Evolutionary conservation across 2,329 filamentous ascomycete species (phyloP).

Genomic region (Lecanicillium sp.): DNA sequence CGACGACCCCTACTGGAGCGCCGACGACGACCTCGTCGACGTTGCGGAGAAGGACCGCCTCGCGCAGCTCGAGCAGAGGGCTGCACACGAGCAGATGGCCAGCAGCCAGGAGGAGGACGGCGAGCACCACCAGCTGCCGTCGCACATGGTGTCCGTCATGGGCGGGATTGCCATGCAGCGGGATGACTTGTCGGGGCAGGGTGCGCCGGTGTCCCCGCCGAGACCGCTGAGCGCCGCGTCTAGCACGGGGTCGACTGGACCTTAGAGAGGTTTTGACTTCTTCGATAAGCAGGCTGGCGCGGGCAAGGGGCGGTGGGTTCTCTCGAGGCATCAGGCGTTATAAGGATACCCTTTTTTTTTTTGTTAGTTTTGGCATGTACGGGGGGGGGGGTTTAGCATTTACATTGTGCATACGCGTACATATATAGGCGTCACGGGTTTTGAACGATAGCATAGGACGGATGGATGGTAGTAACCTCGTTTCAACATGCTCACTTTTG

Average conservation of each 20-base stretch:
- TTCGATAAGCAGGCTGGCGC: not conserved
- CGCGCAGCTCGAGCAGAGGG: slow-evolving; percentile 39
- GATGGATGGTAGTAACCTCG: no score
- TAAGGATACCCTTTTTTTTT: no score
- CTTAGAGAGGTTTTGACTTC: slow-evolving; percentile 15
- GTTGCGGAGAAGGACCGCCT: slow-evolving; percentile 50
- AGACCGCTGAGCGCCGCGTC: slow-evolving; percentile 31
- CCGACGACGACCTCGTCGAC: slow-evolving; percentile 58
- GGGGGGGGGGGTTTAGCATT: no score
- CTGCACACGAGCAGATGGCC: slow-evolving; percentile 29
- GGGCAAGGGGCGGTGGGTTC: slow-evolving; percentile 18
- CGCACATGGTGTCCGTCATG: slow-evolving; percentile 19
- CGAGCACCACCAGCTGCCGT: slow-evolving; percentile 20
- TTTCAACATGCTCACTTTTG: no score
- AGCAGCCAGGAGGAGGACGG: slow-evolving; percentile 25
- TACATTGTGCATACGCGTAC: no score
- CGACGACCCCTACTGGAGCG: slow-evolving; percentile 55
- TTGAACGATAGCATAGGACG: no score
- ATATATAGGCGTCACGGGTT: no score
- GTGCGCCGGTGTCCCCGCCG: slow-evolving; percentile 24
- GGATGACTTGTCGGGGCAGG: slow-evolving; percentile 26
- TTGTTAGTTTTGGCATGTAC: no score
- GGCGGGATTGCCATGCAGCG: slow-evolving; percentile 32
- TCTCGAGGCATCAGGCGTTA: slow-evolving; percentile 2
- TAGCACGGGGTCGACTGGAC: slow-evolving; percentile 34